Base-by-base conservation (phyloP, 2,329 filamentous ascomycete species). In the Hypoxylon sp. region DNA sequence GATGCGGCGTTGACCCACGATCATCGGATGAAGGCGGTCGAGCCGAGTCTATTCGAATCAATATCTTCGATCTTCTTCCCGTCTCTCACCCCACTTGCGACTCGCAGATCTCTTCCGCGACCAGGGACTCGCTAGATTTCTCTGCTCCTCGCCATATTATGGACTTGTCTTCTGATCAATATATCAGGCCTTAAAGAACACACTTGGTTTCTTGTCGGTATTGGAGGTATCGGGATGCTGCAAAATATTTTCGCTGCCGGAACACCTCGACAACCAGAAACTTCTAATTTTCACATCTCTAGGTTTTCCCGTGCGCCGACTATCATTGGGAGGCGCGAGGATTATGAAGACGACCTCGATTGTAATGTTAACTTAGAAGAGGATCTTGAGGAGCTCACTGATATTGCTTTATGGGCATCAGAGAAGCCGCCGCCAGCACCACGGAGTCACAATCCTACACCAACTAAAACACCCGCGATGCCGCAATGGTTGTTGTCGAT, bases 171-270 rank as follows among this genome's bases (percentile, higher is more conserved):
- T 50, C 24, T 50, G 10, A 50, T 50, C 6, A 24, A 10, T 24
- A 24, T 50, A 8, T 21, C 47, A 1, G 24, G 47, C 10, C 19
- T 29, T 24, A 2, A 50, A 24, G 19, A 21, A n/a, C 19, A 50
- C 15, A 50, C 65, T 2, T 70, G 68, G 65, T 70, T 66, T 39
- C 44, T 70, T 2, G 31, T 68, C 10, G 57, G 51, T 2, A 66
- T 70, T 19, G 68, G 68, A 35, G 65, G 46, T 31, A 53, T 70
- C 27, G 68, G 68, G 5, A 68, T 70, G 68, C 48, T 70, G 17
- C 62, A 70, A 46, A 70, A 68, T 24, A 32, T 70, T 6, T 62
- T 62, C 6, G 65, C 68, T 11, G 68, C 68, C 1, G 61, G 63
- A 17, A 53, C 57, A 6, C 39, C 65, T 15, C 56, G 65, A 35